A percentile compares a stretch with the other conserved stretches of the same genome.
Conservation (phyloP, 2,329 filamentous ascomycete genomes). For the Sordariomycetes sp. region DNA sequence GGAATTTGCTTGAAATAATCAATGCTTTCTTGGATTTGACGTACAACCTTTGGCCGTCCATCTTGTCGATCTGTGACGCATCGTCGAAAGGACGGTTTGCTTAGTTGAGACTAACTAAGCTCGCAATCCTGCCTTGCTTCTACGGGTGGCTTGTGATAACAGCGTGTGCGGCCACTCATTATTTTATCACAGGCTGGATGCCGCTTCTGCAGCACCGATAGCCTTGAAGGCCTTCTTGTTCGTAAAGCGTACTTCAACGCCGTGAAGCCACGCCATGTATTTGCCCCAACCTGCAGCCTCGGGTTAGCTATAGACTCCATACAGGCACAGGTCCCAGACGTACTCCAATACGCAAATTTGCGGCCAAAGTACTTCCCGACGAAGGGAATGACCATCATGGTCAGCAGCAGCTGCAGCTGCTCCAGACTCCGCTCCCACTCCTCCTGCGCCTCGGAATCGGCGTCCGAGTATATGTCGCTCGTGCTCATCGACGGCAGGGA, state of each 20-base stretch:
- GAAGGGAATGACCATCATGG: conserved; percentile 91
- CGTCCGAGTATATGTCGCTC: conserved; percentile 47
- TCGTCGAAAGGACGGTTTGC: too few species aligned
- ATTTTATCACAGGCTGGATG: conserved; percentile 35
- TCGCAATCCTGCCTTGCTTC: too few species aligned
- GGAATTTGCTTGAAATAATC: too few species aligned
- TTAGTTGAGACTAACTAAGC: too few species aligned
- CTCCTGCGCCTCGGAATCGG: conserved; percentile 75
- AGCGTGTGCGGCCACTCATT: too few species aligned
- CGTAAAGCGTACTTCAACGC: conserved; percentile 60
- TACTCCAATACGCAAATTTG: conserved; percentile 95
- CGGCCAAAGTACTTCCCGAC: conserved; percentile 90
- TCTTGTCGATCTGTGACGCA: too few species aligned
- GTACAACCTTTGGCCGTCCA: too few species aligned
- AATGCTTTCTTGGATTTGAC: too few species aligned
- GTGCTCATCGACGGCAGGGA: conserved; percentile 55
- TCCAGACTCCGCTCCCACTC: conserved; percentile 95
- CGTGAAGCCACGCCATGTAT: conserved; percentile 91
- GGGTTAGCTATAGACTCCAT: background rate
- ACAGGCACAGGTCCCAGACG: conserved; percentile 17
- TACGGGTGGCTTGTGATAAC: too few species aligned
- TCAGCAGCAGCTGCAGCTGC: conserved; percentile 85
- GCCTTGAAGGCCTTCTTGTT: conserved; percentile 55
- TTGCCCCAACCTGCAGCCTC: conserved; percentile 66
- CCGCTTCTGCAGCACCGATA: conserved; percentile 54